Percentiles rank a stretch among this genome's conserved stretches.
phyloP scores from a whole-genome alignment of 345 rosid species.

The Bretschneidera sinensis region DNA sequence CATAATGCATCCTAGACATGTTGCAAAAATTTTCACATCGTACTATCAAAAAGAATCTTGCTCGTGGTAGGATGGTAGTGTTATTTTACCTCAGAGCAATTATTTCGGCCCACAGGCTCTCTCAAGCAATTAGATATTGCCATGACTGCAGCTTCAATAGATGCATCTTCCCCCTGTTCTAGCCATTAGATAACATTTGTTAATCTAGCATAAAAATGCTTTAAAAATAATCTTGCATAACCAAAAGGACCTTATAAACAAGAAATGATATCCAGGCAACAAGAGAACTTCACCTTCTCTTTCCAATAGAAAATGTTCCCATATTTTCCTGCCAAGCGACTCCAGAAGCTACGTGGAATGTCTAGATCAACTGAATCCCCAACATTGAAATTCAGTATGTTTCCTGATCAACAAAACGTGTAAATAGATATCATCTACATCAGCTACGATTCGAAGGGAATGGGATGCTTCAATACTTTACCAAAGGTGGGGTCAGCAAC shows the following conservation, averaged over 20 bases:
- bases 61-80: neutral
- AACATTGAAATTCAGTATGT: conserved; percentile 76
- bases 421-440: conserved; percentile 10
- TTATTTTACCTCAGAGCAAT: conserved; percentile 66
- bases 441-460: conserved; percentile 1
- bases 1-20: neutral
- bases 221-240: neutral
- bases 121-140: conserved; percentile 80
- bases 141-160: conserved; percentile 87
- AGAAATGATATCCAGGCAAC: neutral
- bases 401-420: conserved; percentile 39
- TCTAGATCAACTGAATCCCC: conserved; percentile 78
- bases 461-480: conserved; percentile 22
- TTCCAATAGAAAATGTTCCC: conserved; percentile 80
- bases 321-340: conserved; percentile 61
- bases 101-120: conserved; percentile 76
- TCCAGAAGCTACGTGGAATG: conserved; percentile 87
- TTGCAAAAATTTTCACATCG: conserved; percentile 1
- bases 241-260: neutral
- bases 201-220: neutral
- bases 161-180: conserved; percentile 83
- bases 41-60: conserved; percentile 1
- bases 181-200: conserved; percentile 12
- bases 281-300: conserved; percentile 48
- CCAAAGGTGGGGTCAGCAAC: conserved; percentile 92